phyloP scores from a whole-genome alignment of 768 basidiomycete species.

The Botryobasidium botryosum region DNA sequence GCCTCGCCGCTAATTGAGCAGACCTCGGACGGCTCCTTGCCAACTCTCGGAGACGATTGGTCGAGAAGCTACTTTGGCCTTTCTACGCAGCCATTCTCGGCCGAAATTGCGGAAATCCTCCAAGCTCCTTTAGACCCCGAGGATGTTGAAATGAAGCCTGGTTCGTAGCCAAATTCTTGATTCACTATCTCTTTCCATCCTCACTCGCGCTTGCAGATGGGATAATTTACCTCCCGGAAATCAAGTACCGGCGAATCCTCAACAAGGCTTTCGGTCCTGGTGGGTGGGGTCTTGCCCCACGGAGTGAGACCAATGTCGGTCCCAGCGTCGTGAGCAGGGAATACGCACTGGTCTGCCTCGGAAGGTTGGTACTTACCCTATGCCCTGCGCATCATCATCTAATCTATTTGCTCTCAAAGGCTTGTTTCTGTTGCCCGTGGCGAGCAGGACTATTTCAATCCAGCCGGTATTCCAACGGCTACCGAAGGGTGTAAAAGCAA shows the following conservation, averaged over 20 bases:
- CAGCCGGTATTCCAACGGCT: conserved; percentile 77
- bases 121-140: conserved; percentile 54
- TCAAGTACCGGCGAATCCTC: conserved; percentile 82
- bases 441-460: conserved; percentile 94
- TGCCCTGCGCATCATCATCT: conserved; percentile 1
- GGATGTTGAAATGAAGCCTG: conserved; percentile 91
- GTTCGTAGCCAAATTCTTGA: conserved; percentile 26
- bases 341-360: conserved; percentile 86
- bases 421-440: conserved; percentile 83
- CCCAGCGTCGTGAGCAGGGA: conserved; percentile 81
- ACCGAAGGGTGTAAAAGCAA: conserved; percentile 94
- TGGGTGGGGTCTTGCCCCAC: conserved; percentile 90
- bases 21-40: neutral
- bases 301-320: conserved; percentile 80
- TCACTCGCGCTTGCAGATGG: conserved; percentile 41
- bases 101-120: conserved; percentile 53
- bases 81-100: conserved; percentile 56
- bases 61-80: conserved; percentile 74
- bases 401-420: conserved; percentile 24
- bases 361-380: conserved; percentile 39
- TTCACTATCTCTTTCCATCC: neutral
- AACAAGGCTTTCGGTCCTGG: conserved; percentile 94
- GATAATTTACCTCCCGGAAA: conserved; percentile 87
- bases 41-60: conserved; percentile 43
- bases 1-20: neutral